Conservation (phyloP, 2,329 filamentous ascomycete species). For the Dichotomopilus funicola region DNA sequence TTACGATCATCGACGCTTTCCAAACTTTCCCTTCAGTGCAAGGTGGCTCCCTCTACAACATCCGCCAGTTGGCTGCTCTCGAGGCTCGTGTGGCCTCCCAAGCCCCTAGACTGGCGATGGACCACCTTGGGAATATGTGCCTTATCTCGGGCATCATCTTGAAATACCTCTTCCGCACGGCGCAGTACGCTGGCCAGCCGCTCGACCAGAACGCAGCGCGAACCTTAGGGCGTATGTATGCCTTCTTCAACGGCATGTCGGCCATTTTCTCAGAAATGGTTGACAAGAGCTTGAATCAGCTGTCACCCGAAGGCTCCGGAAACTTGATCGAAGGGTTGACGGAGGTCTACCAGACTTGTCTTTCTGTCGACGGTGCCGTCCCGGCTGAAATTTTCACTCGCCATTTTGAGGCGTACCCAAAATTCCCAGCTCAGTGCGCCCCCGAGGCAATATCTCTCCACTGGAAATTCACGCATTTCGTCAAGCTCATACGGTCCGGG, state of each 20-base stretch:
- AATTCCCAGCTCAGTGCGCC: conserved; percentile 34
- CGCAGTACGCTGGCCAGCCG: conserved; percentile 14
- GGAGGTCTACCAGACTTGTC: conserved; percentile 37
- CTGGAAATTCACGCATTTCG: conserved; percentile 65
- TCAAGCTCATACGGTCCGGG: conserved; percentile 69
- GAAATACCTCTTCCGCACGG: conserved; percentile 25
- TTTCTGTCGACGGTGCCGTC: conserved; percentile 33
- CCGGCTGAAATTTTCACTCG: conserved; percentile 30
- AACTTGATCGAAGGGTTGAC: conserved; percentile 36
- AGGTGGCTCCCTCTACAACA: conserved; percentile 36
- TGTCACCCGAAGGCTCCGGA: conserved; percentile 41
- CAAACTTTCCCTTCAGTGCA: conserved; percentile 28
- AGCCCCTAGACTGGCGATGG: conserved; percentile 40
- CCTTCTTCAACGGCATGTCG: conserved; percentile 39
- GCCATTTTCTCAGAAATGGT: conserved; percentile 40
- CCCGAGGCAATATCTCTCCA: conserved; percentile 49
- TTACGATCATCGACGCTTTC: conserved; percentile 40
- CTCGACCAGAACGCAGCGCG: conserved; percentile 4
- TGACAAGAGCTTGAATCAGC: conserved; percentile 49
- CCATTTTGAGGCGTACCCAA: conserved; percentile 31
- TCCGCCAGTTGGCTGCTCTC: conserved; percentile 38
- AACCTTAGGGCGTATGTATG: conserved; percentile 25
- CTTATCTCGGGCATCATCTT: conserved; percentile 31
- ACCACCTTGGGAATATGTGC: conserved; percentile 35
- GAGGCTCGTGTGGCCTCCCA: conserved; percentile 37